These are phyloP conservation scores for Abelmoschus esculentus DNA, from an alignment of 345 rosid genomes.

Conservation along the genomic window DNA sequence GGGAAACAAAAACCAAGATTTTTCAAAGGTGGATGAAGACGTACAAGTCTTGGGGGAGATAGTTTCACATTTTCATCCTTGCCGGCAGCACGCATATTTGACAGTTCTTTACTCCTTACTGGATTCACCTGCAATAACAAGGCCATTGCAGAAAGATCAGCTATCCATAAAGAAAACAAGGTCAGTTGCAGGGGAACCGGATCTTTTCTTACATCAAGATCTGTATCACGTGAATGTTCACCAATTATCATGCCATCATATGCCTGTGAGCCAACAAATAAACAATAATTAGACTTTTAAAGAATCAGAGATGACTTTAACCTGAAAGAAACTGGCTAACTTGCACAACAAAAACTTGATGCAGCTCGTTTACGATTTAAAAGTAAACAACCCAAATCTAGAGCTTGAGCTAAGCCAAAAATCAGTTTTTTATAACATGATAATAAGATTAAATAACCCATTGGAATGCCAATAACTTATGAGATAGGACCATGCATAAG, in stretches of 20 bases:
- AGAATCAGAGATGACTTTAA: neutral
- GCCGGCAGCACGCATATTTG: slow-evolving; percentile 65
- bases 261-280: slow-evolving; percentile 40
- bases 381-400: neutral
- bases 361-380: neutral
- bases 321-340: neutral
- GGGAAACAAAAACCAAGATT: neutral
- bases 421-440: neutral
- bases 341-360: neutral
- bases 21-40: slow-evolving; percentile 10
- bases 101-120: slow-evolving; percentile 74
- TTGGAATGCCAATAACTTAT: neutral
- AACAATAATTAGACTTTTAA: slow-evolving; percentile 12
- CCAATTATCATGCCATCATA: slow-evolving; percentile 99
- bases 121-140: slow-evolving; percentile 64
- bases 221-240: slow-evolving; percentile 91
- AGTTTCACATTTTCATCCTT: slow-evolving; percentile 89
- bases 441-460: neutral
- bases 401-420: neutral
- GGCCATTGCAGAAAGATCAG: slow-evolving; percentile 13
- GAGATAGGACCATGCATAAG: neutral
- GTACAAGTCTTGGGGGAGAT: slow-evolving; percentile 86
- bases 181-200: neutral
- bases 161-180: slow-evolving; percentile 7
- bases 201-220: slow-evolving; percentile 75